Conservation (phyloP, 768 basidiomycete genomes). For the Ramaria sp. region DNA sequence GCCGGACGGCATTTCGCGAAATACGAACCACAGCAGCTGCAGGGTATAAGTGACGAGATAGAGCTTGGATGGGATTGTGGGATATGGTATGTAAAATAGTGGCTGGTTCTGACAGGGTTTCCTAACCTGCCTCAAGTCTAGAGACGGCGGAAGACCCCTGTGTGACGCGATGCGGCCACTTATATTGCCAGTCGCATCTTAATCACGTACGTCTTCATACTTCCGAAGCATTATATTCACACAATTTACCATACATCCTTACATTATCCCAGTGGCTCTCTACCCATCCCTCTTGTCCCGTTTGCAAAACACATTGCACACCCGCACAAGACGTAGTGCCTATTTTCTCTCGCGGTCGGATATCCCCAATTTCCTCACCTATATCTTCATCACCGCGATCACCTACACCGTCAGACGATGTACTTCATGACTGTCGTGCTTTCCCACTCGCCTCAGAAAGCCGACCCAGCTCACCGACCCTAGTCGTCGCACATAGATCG, state of each 20-base stretch:
- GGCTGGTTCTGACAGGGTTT: not conserved
- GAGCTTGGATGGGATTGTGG: slow-evolving; percentile 7
- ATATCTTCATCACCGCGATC: not conserved
- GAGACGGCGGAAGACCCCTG: slow-evolving; percentile 7
- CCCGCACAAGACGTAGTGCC: slow-evolving; percentile 1
- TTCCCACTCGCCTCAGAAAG: too few relatives aligned
- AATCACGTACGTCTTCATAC: not conserved
- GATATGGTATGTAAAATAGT: not conserved
- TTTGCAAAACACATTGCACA: slow-evolving; percentile 1
- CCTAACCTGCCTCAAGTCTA: not conserved
- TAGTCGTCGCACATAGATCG: too few relatives aligned
- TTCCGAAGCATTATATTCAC: too few relatives aligned
- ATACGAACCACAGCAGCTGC: not conserved
- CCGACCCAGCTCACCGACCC: too few relatives aligned
- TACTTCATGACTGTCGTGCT: too few relatives aligned
- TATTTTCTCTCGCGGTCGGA: not conserved
- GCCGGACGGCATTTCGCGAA: not conserved
- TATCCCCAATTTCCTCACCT: not conserved
- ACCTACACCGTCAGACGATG: not conserved
- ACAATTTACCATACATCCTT: not conserved
- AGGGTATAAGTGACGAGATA: not conserved
- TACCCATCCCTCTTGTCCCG: slow-evolving; percentile 1
- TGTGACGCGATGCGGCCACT: slow-evolving; percentile 7
- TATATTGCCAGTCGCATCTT: slow-evolving; percentile 3
- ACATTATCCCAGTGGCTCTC: not conserved